Evolutionary conservation across 176 grass and related monocot species (phyloP).

Genomic region (Aegilops tauschii): DNA sequence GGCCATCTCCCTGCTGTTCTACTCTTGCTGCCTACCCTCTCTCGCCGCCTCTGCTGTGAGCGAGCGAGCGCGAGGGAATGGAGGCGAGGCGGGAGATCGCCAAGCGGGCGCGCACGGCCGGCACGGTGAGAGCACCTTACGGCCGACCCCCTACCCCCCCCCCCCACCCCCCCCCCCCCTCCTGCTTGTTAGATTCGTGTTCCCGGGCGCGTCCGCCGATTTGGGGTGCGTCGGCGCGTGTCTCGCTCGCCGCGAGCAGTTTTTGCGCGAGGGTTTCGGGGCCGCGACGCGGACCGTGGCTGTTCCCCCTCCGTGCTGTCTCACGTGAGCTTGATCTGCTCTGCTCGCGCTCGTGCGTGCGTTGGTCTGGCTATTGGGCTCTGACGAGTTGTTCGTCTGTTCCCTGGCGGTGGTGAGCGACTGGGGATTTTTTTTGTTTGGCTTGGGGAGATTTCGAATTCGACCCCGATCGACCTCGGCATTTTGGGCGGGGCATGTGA

Average conservation of each 20-base stretch:
- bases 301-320: background rate
- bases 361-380: background rate
- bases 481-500: background rate
- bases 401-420: background rate
- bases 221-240: background rate
- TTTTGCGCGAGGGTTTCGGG: background rate
- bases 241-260: background rate
- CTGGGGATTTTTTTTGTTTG: background rate
- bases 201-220: background rate
- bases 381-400: background rate
- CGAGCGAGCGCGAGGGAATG: background rate
- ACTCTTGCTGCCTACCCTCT: background rate
- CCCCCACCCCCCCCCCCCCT: background rate
- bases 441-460: background rate
- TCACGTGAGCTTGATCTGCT: background rate
- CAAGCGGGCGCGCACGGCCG: constrained; percentile 45
- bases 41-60: background rate
- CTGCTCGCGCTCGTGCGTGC: background rate
- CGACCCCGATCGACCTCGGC: background rate
- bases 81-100: constrained; percentile 6
- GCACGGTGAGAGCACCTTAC: constrained; percentile 19
- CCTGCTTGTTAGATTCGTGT: background rate
- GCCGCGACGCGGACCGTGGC: background rate
- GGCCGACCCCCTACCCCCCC: no score
- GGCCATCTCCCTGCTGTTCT: background rate